Base-by-base conservation (phyloP, 306 rosid genomes). In the Gastrolobium villosum region DNA sequence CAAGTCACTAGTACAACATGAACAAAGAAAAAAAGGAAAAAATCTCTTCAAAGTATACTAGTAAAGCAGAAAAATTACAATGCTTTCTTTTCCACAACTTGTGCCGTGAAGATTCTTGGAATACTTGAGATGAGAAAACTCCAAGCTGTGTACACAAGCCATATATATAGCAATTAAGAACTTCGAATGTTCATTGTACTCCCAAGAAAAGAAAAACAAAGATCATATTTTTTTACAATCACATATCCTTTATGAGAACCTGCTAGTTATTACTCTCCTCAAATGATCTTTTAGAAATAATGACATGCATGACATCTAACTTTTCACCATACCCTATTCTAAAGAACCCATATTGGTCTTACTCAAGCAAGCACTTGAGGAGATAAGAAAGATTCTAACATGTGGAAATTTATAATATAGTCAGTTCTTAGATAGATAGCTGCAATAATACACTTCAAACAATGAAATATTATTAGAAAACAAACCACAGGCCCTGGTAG, bases 41-140 rank as follows among this genome's bases (percentile, higher is more conserved):
- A 67, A 59, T 39, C 6, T 55, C 77, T 37, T 77, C 61, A 44
- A 77, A 28, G 37, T 69, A 63, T 36, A 80, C 7, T 41, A 71
- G 89, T 34, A 45, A 77, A 79, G 80, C 39, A 44, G 61, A 59
- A 46, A 74, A 74, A 64, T 89, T 93, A 95, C 99, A 95, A 43
- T 88, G 91, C 31, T 90, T 95, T 84, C 90, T 88, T 83, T 87
- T 95, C 99, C 97, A 87, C 72, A 86, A 86, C 77, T 88, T 91
- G 75, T 95, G 94, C 49, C 91, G 89, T 0, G 98, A 90, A 83
- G 98, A 91, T 49, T 95, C 99, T 87, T 89, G 99, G 89, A 95
- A 90, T 84, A 95, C 93, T 84, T 93, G 99, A 82, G 99, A 95
- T 77, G 99, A 95, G 92, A 95, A 95, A 84, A 91, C 94, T 86